These are phyloP conservation scores for Schizonepeta tenuifolia DNA, from an alignment of 257 asterid genomes.

Conservation along the genomic window DNA sequence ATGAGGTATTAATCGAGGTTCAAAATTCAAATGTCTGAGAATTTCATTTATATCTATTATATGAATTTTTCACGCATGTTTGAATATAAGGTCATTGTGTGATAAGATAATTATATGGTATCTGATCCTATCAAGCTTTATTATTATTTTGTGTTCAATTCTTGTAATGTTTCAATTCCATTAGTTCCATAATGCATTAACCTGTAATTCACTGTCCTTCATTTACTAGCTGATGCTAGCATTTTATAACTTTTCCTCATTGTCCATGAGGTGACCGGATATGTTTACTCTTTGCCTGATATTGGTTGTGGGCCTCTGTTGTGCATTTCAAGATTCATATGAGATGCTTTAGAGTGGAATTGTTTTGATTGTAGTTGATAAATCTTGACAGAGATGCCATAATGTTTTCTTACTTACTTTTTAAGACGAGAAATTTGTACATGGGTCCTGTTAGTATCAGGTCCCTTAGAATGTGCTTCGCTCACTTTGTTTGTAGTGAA, in stretches of 20 bases:
- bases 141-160: not conserved
- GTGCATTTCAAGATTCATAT: constrained; percentile 10
- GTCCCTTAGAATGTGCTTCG: not conserved
- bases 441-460: constrained; percentile 13
- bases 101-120: not conserved
- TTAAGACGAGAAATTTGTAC: constrained; percentile 8
- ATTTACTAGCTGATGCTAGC: not conserved
- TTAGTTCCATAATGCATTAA: not conserved
- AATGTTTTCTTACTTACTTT: constrained; percentile 5
- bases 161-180: constrained; percentile 1
- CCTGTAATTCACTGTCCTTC: not conserved
- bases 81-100: constrained; percentile 18
- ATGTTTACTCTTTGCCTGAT: constrained; percentile 5
- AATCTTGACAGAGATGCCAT: constrained; percentile 20
- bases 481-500: constrained; percentile 27
- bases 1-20: constrained; percentile 1
- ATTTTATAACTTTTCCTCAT: not conserved
- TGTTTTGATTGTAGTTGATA: not conserved
- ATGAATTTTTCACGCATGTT: not conserved
- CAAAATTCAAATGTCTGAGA: constrained; percentile 3
- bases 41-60: not conserved
- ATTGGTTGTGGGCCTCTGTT: constrained; percentile 26
- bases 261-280: not conserved
- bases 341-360: constrained; percentile 19
- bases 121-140: not conserved